Conservation (phyloP, 164 flowering plant species). For the Stephania japonica region DNA sequence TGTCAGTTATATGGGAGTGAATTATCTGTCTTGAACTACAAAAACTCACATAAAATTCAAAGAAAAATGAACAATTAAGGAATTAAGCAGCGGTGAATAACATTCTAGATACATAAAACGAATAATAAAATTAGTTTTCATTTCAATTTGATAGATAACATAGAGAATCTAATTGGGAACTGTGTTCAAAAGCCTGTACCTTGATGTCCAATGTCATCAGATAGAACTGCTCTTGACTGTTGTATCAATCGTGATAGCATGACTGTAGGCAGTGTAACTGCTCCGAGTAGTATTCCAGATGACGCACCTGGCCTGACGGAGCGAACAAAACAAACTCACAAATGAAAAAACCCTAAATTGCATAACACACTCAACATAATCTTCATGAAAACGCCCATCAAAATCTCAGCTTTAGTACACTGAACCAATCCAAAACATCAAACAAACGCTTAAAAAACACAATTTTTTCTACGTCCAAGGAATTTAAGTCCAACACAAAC, state of each 20-base stretch:
- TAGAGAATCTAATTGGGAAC: not conserved
- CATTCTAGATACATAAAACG: not conserved
- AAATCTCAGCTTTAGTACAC: not conserved
- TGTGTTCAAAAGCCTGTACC: constrained; percentile 31
- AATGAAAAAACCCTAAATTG: not conserved
- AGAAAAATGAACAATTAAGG: not conserved
- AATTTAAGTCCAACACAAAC: not conserved
- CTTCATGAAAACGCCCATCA: not conserved
- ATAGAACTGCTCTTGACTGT: constrained; percentile 42
- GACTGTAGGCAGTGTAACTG: constrained; percentile 73
- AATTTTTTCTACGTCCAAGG: not conserved
- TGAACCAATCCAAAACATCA: not conserved
- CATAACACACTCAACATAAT: not conserved
- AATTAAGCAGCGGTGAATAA: not conserved
- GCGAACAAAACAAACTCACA: not conserved
- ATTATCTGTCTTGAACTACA: not conserved
- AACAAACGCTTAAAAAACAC: too few species aligned
- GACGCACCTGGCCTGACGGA: constrained; percentile 71
- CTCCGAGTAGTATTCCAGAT: constrained; percentile 84
- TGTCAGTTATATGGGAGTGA: not conserved
- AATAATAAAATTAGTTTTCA: not conserved
- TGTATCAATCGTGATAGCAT: constrained; percentile 70
- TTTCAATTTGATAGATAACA: not conserved
- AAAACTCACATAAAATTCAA: not conserved
- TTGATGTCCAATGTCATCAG: constrained; percentile 32